Conservation (phyloP, 2,329 filamentous ascomycete genomes). For the Fusarium irregulare region DNA sequence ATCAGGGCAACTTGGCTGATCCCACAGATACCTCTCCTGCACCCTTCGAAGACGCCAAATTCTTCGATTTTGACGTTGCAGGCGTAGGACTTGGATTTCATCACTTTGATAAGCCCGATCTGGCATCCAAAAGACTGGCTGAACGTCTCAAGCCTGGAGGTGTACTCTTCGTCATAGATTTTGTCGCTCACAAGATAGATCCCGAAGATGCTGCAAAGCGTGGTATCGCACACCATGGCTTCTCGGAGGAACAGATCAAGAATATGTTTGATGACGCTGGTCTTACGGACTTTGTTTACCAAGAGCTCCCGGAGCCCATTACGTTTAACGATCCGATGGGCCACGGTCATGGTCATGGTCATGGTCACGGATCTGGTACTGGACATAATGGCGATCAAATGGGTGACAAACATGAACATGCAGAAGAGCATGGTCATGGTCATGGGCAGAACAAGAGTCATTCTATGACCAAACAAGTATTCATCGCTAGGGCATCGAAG, state of each 20-base stretch:
- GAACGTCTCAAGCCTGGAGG: constrained; percentile 74
- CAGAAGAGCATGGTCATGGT: constrained; percentile 19
- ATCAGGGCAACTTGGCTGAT: constrained; percentile 68
- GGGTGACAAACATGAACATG: constrained; percentile 1
- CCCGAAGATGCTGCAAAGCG: constrained; percentile 45
- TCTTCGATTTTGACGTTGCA: constrained; percentile 76
- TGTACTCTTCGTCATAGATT: constrained; percentile 75
- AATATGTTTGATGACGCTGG: constrained; percentile 74
- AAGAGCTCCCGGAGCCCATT: constrained; percentile 63
- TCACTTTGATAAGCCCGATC: constrained; percentile 73
- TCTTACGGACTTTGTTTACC: constrained; percentile 66
- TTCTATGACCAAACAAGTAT: constrained; percentile 39
- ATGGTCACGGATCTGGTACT: constrained; percentile 2
- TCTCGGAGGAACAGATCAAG: constrained; percentile 68
- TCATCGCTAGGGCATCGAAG: constrained; percentile 64
- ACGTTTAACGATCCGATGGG: constrained; percentile 50
- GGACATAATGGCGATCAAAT: background rate
- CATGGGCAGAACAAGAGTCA: constrained; percentile 11
- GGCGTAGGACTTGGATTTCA: constrained; percentile 73
- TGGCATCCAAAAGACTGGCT: constrained; percentile 68
- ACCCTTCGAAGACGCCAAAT: constrained; percentile 68
- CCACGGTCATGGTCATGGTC: constrained; percentile 5
- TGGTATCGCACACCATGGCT: constrained; percentile 75
- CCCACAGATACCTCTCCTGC: constrained; percentile 60
- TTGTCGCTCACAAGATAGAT: constrained; percentile 64